phyloP scores from a whole-genome alignment of 768 basidiomycete species.

The Pulveroboletus sp. region DNA sequence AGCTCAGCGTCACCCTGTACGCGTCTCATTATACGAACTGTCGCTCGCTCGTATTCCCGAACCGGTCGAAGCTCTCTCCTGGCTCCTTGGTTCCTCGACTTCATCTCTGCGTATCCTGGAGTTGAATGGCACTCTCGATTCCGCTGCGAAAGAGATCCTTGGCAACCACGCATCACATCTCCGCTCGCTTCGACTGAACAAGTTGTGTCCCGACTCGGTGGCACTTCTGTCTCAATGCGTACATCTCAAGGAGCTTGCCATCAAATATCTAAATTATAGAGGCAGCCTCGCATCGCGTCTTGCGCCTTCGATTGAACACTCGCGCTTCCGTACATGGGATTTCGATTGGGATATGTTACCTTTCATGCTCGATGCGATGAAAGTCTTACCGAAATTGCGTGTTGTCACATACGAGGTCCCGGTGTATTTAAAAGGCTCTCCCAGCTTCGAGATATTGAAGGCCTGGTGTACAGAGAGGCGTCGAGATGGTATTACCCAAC shows the following conservation, averaged over 20 bases:
- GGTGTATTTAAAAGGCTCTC: constrained; percentile 18
- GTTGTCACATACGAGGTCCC: constrained; percentile 34
- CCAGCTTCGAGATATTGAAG: constrained; percentile 21
- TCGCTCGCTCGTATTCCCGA: constrained; percentile 34
- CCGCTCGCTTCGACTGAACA: constrained; percentile 42
- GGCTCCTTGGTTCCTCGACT: constrained; percentile 38
- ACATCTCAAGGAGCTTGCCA: constrained; percentile 38
- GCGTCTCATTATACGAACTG: constrained; percentile 39
- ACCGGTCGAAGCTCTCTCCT: constrained; percentile 31
- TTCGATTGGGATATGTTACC: constrained; percentile 13
- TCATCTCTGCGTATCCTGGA: constrained; percentile 39
- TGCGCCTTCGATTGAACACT: constrained; percentile 41
- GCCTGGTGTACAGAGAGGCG: constrained; percentile 28
- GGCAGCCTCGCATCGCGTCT: constrained; percentile 31
- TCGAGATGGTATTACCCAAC: constrained; percentile 27
- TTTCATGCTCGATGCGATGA: constrained; percentile 31
- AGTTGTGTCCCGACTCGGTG: constrained; percentile 31
- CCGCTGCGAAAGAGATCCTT: constrained; percentile 7
- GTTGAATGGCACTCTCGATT: constrained; percentile 30
- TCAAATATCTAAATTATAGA: constrained; percentile 34
- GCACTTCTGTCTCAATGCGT: constrained; percentile 36
- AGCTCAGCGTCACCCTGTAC: constrained; percentile 4
- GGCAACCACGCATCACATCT: constrained; percentile 30
- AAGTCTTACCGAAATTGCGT: constrained; percentile 31
- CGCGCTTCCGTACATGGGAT: constrained; percentile 30